Conservation (phyloP, 352 stramenopile genomes). For the Pythium scleroteichum region DNA sequence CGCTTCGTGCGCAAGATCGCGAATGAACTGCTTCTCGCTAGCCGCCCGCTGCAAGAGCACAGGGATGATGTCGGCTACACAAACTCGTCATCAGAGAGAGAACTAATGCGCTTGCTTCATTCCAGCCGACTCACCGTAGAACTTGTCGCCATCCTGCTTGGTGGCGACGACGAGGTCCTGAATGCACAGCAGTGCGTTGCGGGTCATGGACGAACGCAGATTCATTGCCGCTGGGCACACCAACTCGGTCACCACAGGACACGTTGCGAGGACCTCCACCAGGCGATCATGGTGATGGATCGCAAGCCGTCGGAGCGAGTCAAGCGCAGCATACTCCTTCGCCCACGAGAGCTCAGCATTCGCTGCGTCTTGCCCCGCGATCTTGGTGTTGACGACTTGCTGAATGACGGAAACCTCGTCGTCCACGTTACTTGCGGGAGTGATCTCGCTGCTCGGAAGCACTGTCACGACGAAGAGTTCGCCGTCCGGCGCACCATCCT, state of each 20-base stretch:
- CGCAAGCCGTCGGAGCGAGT: constrained; percentile 26
- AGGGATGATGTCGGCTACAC: constrained; percentile 43
- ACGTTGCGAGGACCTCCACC: constrained; percentile 3
- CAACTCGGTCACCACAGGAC: constrained; percentile 29
- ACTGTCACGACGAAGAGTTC: constrained; percentile 65
- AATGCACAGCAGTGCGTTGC: constrained; percentile 68
- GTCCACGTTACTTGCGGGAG: constrained; percentile 33
- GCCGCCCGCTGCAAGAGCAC: constrained; percentile 51
- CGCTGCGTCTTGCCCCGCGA: neutral
- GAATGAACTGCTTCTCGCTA: constrained; percentile 80
- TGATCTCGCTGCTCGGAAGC: constrained; percentile 44
- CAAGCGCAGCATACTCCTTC: constrained; percentile 29
- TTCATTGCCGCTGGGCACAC: constrained; percentile 59
- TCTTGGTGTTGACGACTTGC: constrained; percentile 24
- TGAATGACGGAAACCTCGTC: constrained; percentile 37
- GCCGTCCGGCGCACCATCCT: constrained; percentile 54
- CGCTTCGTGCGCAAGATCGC: constrained; percentile 42
- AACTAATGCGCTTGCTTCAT: too few relatives aligned
- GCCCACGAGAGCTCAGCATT: constrained; percentile 27
- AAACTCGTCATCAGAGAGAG: constrained; percentile 5
- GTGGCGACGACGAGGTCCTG: constrained; percentile 54
- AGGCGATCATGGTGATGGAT: constrained; percentile 28
- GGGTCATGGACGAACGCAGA: constrained; percentile 62
- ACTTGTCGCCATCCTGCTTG: constrained; percentile 6
- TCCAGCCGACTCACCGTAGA: constrained; percentile 14